A percentile compares a stretch with the other conserved stretches of the same genome.
Conservation (phyloP, 2,329 filamentous ascomycete species). For the Alternaria sp. region DNA sequence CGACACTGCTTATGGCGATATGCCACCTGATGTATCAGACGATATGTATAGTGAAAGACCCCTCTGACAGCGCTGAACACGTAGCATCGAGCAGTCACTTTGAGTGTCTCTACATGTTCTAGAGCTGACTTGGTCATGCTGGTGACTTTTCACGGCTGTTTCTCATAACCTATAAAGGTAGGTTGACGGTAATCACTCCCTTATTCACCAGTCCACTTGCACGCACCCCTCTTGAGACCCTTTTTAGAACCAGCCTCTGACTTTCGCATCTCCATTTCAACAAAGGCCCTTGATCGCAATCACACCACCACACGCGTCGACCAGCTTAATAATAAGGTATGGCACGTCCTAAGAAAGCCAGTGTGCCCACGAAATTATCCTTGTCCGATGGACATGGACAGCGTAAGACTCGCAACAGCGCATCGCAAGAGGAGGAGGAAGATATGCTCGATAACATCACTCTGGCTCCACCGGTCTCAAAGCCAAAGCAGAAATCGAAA, state of each 20-base stretch:
- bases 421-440: not conserved
- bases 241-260: not conserved
- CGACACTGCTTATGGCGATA: not conserved
- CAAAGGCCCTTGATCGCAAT: not conserved
- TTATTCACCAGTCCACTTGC: not conserved
- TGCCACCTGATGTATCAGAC: not conserved
- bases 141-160: not conserved
- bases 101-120: not conserved
- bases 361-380: not conserved
- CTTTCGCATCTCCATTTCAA: not conserved
- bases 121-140: not conserved
- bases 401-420: not conserved
- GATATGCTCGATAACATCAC: not conserved
- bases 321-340: not conserved
- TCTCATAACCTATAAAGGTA: not conserved
- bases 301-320: not conserved
- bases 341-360: not conserved
- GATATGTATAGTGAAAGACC: not conserved
- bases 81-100: not conserved
- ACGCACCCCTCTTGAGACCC: not conserved
- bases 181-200: not conserved
- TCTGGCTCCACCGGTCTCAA: not conserved
- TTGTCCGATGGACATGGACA: not conserved
- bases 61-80: not conserved
- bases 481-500: not conserved